Conservation (phyloP, 2,329 filamentous ascomycete genomes). For the Sclerotinia spermophila region DNA sequence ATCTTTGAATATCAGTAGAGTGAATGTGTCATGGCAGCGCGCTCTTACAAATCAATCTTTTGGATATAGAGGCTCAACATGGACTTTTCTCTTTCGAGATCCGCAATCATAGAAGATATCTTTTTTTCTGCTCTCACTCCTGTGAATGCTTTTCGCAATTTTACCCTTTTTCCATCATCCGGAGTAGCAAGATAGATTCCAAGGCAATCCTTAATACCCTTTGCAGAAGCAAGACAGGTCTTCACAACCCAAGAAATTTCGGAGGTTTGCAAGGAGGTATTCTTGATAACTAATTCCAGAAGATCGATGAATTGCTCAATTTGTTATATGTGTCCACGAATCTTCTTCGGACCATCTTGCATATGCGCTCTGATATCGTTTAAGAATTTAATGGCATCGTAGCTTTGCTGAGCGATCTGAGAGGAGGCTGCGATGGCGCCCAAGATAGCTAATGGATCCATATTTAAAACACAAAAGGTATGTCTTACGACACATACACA, state of each 20-base stretch:
- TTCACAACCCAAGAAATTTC: neutral
- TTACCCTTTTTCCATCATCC: neutral
- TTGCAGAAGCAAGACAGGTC: neutral
- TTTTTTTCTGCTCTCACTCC: constrained; percentile 8
- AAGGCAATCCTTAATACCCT: neutral
- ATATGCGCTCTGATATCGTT: constrained; percentile 11
- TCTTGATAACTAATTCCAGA: neutral
- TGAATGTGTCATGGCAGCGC: neutral
- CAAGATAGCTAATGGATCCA: constrained; percentile 17
- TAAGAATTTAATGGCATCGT: neutral
- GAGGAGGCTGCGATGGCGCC: constrained; percentile 17
- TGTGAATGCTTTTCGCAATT: constrained; percentile 10
- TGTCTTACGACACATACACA: neutral
- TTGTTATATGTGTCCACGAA: constrained; percentile 4
- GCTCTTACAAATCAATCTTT: constrained; percentile 12
- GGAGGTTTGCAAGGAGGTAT: constrained; percentile 7
- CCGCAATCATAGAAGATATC: neutral
- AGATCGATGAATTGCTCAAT: constrained; percentile 12
- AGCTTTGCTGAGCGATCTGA: constrained; percentile 12
- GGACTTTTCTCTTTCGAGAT: constrained; percentile 17
- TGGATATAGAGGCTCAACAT: constrained; percentile 11
- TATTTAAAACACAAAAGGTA: neutral
- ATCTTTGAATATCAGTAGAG: neutral
- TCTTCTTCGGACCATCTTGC: neutral
- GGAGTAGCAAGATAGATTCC: neutral